Evolutionary conservation across 352 stramenopile genomes (phyloP), one percentile per base, ranked within the genome.

Genomic region (Pythium phragmiticola): DNA sequence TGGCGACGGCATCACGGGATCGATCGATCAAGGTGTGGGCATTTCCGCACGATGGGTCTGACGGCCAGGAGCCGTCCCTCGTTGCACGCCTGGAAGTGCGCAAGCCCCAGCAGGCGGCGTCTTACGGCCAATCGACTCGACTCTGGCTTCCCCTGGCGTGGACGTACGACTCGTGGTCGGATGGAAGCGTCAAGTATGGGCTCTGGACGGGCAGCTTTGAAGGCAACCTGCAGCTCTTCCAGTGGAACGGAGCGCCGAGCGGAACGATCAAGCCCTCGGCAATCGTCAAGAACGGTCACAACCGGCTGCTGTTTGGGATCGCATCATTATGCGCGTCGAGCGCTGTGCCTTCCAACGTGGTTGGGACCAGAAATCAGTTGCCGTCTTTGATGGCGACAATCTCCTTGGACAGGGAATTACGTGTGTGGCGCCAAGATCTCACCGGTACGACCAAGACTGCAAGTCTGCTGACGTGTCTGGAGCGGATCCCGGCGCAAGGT

Each of bases 161-260:
- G 84, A 82, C 68, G 49, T 60, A 60, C 13, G 58, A 26, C 14
- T 46, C 12, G 14, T 3, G 7, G 7, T 13, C 46, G 0, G 56
- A 50, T 19, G 50, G 14, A 26, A 7, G 42, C 33, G 34, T 39
- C 34, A 63, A 65, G n/a, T 66, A 76, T 39, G 70, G 71, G 4
- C 71, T 93, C 13, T 89, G 81, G 76, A 90, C 82, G 17, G 84
- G 84, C 0, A 91, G 82, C 11, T 87, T 87, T 28, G 80, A 87
- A 51, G 84, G 84, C 12, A 87, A 81, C 55, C 46, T 93, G 33
- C 66, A 85, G 37, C 61, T 75, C n/a, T 93, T 75, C 74, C 70
- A 89, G 57, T 87, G 80, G 78, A 72, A 57, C 37, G 50, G 21
- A 1, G 56, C 13, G 4, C 54, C 36, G 17, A 34, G 16, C 16